Base-by-base conservation (phyloP, 2,329 filamentous ascomycete species). In the Sphaerulina vaccinii region DNA sequence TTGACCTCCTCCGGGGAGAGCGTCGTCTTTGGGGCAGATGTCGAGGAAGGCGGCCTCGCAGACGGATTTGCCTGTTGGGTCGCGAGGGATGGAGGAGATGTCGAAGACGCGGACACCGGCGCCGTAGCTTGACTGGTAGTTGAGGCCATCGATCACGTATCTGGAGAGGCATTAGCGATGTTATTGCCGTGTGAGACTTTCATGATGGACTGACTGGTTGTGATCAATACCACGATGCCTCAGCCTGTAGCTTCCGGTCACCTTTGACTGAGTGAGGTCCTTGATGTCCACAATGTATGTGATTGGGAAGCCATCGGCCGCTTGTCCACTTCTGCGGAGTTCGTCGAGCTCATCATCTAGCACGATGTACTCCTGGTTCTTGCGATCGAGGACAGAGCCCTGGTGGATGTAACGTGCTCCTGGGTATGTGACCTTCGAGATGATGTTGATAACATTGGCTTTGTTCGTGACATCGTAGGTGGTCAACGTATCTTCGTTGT, bases 271-370 rank as follows among this genome's bases (percentile, higher is more conserved):
- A 27, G 70, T 67, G n/a, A 78, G 69, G 47, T 71, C 66, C 3
- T 65, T 60, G 51, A 79, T 75, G 61, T 78, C 75, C 64, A 74
- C 76, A 60, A 79, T 76, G 60, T 77, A 45, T n/a, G 50, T 52
- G 2, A 40, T 49, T 6, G 50, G 43, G 3, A 79, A 1, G 75
- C 79, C 2, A 27, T 49, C 23, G 24, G 50, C 45, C 13, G 40
- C 33, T 10, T 36, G 36, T 5, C 44, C 33, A 15, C 37, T 37
- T 5, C 36, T 39, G 18, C 45, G 39, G 8, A 46, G 43, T n/a
- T 81, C 79, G 52, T 81, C 78, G 9, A 75, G 69, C 62, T 81
- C 78, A 56, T 81, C 78, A 55, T 80, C 78, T 3, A 79, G 62
- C 13, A 79, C 69, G 3, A 80, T 71, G 61, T 70, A 79, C 40